phyloP scores from a whole-genome alignment of 1,284 basidiomycete genomes.

The Marasmius fiardii region DNA sequence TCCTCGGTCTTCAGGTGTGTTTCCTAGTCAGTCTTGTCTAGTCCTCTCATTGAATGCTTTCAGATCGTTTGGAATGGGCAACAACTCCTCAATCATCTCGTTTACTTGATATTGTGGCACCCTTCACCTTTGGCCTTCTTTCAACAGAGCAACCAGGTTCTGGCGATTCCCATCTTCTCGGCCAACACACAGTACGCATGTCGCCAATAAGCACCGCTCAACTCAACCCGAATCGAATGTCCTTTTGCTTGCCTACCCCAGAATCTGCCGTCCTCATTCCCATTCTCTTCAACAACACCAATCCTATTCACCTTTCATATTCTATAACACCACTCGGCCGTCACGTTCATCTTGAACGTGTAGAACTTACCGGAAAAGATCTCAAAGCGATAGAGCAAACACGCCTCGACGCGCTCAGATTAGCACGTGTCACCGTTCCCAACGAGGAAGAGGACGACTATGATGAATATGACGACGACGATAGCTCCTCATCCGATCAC shows the following conservation, averaged over 20 bases:
- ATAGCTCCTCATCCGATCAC: slow-evolving; percentile 40
- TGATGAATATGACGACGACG: slow-evolving; percentile 56
- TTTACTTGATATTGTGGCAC: slow-evolving; percentile 41
- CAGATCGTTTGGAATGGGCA: slow-evolving; percentile 35
- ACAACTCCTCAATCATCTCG: slow-evolving; percentile 42
- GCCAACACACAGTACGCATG: slow-evolving; percentile 87
- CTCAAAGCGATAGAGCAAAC: slow-evolving; percentile 62
- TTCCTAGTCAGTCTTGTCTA: not conserved
- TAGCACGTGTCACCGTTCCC: slow-evolving; percentile 35
- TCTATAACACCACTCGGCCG: slow-evolving; percentile 71
- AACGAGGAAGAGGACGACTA: slow-evolving; percentile 50
- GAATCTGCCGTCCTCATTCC: slow-evolving; percentile 65
- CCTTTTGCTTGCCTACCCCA: slow-evolving; percentile 68
- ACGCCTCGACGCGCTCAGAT: slow-evolving; percentile 48
- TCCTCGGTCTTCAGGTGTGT: slow-evolving; percentile 27
- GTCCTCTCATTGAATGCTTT: not conserved
- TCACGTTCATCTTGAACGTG: slow-evolving; percentile 42
- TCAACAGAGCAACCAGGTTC: slow-evolving; percentile 29
- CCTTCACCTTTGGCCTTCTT: slow-evolving; percentile 46
- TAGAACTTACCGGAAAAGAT: slow-evolving; percentile 62
- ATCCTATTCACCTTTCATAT: slow-evolving; percentile 73
- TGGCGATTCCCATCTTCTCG: slow-evolving; percentile 66
- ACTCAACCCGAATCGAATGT: slow-evolving; percentile 66
- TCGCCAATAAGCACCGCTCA: slow-evolving; percentile 87
- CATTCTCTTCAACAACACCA: slow-evolving; percentile 88